Base-by-base conservation (phyloP, 2,329 filamentous ascomycete genomes). In the Myriosclerotinia scirpicola region DNA sequence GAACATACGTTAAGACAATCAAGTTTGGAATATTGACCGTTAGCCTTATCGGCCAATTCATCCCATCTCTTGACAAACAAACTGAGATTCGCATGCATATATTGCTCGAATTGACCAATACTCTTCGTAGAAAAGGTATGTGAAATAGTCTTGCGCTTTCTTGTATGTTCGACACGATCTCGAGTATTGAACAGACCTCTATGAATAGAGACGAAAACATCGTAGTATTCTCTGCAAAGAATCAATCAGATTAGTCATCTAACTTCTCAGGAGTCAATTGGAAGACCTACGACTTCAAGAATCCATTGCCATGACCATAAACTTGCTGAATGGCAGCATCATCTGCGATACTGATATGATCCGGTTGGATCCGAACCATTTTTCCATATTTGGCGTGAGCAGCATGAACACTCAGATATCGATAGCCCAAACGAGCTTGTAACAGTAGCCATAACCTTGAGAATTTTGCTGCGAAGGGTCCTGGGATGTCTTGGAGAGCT, bases 141-240 rank as follows among this genome's bases (percentile, higher is more conserved):
- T 1, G 91, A 88, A 60, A 97, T 87, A 3, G 91, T 88, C 83
- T 96, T 97, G 74, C 93, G 87, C 84, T 97, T 97, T 70, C 93
- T 87, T 0, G 89, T 89, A 78, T 97, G 93, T 75, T 96, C 91
- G 0, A 82, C 81, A 55, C 93, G 85, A 78, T 93, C 87, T 36
- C 93, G 84, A 0, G 93, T 96, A 78, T 95, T 97, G 85, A 97
- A 97, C 15, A 97, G 82, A 22, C 92, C 92, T 20, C 91, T 87
- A 56, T 85, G 85, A 74, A 96, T 96, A 14, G 90, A 93, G 65
- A 96, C 92, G 73, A 97, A 97, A 59, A 91, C 90, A 74, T 96
- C 92, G 73, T 97, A 97, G 79, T 93, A 96, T 2, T 94, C 88
- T 53, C 90, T 92, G 81, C 76, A 15, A 40, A 42, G 36, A 42